These are phyloP conservation scores for Pezicula neosporulosa DNA, from an alignment of 2,329 filamentous ascomycete species.

Conservation along the genomic window DNA sequence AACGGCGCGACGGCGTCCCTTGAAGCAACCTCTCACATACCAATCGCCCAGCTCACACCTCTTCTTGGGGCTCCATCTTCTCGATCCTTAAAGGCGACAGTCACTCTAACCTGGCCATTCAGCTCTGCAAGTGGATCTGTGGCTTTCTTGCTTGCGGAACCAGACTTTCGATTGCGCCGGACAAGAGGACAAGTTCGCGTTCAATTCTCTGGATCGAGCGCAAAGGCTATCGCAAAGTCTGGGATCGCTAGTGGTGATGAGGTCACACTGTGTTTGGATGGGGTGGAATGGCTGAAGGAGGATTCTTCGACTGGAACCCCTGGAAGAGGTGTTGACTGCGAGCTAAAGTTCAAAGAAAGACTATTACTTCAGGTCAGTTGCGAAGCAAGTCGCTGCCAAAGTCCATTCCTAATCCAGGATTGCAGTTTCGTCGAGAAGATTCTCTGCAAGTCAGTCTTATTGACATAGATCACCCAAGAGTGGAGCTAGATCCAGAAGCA, in stretches of 20 bases:
- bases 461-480: slow-evolving; percentile 44
- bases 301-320: slow-evolving; percentile 40
- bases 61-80: slow-evolving; percentile 37
- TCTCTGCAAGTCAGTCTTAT: slow-evolving; percentile 46
- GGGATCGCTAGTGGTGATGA: slow-evolving; percentile 77
- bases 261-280: slow-evolving; percentile 65
- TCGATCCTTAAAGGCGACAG: slow-evolving; percentile 60
- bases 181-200: slow-evolving; percentile 78
- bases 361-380: slow-evolving; percentile 43
- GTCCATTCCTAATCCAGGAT: slow-evolving; percentile 11
- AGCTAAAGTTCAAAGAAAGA: slow-evolving; percentile 50
- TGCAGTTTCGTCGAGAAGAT: slow-evolving; percentile 45
- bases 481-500: slow-evolving; percentile 15
- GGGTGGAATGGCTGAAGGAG: slow-evolving; percentile 54
- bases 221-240: slow-evolving; percentile 62
- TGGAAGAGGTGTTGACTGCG: slow-evolving; percentile 53
- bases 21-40: slow-evolving; percentile 33
- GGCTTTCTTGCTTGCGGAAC: slow-evolving; percentile 79
- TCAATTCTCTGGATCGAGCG: slow-evolving; percentile 68
- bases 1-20: slow-evolving; percentile 6
- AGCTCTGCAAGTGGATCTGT: slow-evolving; percentile 72
- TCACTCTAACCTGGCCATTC: slow-evolving; percentile 90
- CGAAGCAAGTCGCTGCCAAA: neutral
- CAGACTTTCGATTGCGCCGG: slow-evolving; percentile 76
- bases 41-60: slow-evolving; percentile 54